These are phyloP conservation scores for Phyllosticta capitalensis DNA, from an alignment of 2,329 filamentous ascomycete species.

Conservation along the genomic window DNA sequence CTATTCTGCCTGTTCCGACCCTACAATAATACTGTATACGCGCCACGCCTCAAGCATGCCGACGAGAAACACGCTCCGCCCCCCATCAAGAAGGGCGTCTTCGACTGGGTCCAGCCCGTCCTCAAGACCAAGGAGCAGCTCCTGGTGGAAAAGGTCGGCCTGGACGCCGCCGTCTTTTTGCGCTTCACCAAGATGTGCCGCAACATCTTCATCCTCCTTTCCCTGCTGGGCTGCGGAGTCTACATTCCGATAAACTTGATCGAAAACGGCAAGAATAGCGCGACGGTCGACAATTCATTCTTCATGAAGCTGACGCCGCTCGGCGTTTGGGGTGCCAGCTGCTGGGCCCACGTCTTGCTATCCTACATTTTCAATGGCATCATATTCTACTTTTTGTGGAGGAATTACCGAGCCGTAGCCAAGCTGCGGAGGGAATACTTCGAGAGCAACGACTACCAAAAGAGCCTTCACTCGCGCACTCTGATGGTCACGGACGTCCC, in stretches of 20 bases:
- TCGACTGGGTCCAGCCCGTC: conserved; percentile 77
- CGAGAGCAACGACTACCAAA: conserved; percentile 77
- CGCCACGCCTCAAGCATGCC: conserved; percentile 84
- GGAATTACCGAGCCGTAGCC: conserved; percentile 70
- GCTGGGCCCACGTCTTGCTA: conserved; percentile 51
- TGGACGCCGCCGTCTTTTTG: conserved; percentile 87
- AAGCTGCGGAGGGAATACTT: conserved; percentile 69
- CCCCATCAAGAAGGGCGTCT: conserved; percentile 72
- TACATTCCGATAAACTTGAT: conserved; percentile 72
- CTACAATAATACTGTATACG: conserved; percentile 86
- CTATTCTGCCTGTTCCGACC: conserved; percentile 84
- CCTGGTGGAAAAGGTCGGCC: conserved; percentile 70
- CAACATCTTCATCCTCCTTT: conserved; percentile 71
- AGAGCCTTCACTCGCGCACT: conserved; percentile 66
- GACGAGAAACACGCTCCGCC: conserved; percentile 86
- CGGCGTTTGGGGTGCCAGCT: conserved; percentile 38
- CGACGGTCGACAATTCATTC: conserved; percentile 24
- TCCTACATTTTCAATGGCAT: conserved; percentile 63
- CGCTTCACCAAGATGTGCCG: conserved; percentile 85
- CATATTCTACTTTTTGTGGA: conserved; percentile 75
- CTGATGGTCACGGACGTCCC: conserved; percentile 74
- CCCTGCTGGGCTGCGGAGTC: conserved; percentile 63
- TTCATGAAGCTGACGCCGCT: conserved; percentile 50
- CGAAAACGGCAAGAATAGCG: conserved; percentile 22
- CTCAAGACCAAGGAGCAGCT: conserved; percentile 67